phyloP scores from a whole-genome alignment of 768 basidiomycete species.

The Megacollybia marginata region DNA sequence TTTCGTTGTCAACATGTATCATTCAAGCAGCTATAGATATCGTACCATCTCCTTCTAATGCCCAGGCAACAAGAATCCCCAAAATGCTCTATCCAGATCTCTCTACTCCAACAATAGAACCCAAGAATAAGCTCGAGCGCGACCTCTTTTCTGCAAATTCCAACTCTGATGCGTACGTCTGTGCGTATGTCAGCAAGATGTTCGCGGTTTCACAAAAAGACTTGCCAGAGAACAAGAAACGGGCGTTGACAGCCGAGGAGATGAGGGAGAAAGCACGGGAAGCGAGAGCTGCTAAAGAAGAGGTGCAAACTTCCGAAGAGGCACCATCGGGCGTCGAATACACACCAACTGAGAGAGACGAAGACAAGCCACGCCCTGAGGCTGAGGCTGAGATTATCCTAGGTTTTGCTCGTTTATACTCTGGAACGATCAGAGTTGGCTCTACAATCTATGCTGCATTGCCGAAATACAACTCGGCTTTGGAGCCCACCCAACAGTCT shows the following conservation, averaged over 20 bases:
- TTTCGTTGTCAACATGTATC: slow-evolving; percentile 86
- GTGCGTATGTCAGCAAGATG: slow-evolving; percentile 97
- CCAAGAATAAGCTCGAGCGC: slow-evolving; percentile 76
- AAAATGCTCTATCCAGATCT: slow-evolving; percentile 86
- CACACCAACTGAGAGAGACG: slow-evolving; percentile 6
- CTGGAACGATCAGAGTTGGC: slow-evolving; percentile 69
- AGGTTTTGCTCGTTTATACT: slow-evolving; percentile 92
- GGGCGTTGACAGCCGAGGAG: slow-evolving; percentile 72
- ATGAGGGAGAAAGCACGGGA: slow-evolving; percentile 62
- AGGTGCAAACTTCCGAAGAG: slow-evolving; percentile 9
- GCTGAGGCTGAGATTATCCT: slow-evolving; percentile 61
- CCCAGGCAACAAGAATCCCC: slow-evolving; percentile 80
- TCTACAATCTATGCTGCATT: slow-evolving; percentile 65
- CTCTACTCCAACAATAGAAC: slow-evolving; percentile 36
- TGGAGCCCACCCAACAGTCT: slow-evolving; percentile 55
- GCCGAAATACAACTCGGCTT: slow-evolving; percentile 73
- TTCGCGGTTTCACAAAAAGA: slow-evolving; percentile 81
- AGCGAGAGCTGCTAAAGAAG: slow-evolving; percentile 31
- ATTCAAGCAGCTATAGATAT: slow-evolving; percentile 91
- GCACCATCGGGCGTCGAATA: slow-evolving; percentile 9
- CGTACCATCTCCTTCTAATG: slow-evolving; percentile 79
- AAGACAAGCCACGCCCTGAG: slow-evolving; percentile 15
- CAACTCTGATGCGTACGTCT: slow-evolving; percentile 47
- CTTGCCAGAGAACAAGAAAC: slow-evolving; percentile 81
- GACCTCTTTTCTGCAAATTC: slow-evolving; percentile 73